Conservation (phyloP, 305 asterid species). For the Solanum chacoense region DNA sequence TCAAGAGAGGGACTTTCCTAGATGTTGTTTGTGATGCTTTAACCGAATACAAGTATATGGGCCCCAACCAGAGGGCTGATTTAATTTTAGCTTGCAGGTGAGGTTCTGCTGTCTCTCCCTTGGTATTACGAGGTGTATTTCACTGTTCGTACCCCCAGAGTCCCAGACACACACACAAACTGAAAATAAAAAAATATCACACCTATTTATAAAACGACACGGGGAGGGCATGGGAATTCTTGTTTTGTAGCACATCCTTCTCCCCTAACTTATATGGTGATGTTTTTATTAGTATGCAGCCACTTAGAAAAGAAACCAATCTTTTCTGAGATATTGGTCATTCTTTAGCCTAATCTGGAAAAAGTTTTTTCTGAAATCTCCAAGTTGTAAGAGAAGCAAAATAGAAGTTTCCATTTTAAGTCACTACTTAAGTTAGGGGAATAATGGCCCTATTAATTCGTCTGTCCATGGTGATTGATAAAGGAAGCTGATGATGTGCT, state of each 20-base stretch:
- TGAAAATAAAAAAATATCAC: neutral
- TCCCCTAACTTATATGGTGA: neutral
- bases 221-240: neutral
- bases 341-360: neutral
- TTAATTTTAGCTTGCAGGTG: slow-evolving; percentile 90
- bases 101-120: slow-evolving; percentile 4
- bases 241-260: neutral
- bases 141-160: neutral
- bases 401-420: neutral
- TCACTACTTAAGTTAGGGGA: neutral
- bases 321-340: neutral
- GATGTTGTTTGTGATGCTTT: slow-evolving; percentile 81
- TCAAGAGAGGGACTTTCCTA: slow-evolving; percentile 53
- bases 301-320: neutral
- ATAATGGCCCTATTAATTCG: neutral
- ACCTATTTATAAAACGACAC: neutral
- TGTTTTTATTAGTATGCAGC: neutral
- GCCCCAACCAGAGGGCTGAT: slow-evolving; percentile 91
- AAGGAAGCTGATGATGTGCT: neutral
- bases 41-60: slow-evolving; percentile 85
- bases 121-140: neutral
- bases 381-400: neutral
- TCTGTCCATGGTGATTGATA: neutral
- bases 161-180: neutral
- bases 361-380: neutral